A percentile compares a stretch with the other conserved stretches of the same genome.
phyloP scores from a whole-genome alignment of 1,284 basidiomycete species.

The Tilletia walkeri region DNA sequence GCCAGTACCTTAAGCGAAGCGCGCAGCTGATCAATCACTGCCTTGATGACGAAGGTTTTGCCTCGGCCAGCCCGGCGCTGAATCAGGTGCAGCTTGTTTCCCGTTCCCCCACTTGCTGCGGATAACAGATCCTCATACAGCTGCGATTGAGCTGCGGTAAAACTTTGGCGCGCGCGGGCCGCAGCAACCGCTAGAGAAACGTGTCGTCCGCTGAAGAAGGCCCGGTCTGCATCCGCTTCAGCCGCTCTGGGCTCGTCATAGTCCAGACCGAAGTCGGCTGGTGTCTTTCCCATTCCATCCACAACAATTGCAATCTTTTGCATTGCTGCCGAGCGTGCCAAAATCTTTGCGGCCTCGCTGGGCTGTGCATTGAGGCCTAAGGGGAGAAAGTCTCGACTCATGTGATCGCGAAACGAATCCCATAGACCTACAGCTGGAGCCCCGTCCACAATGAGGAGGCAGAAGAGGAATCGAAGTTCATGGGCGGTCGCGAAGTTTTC shows the following conservation, averaged over 20 bases:
- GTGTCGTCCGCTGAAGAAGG: neutral
- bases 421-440: neutral
- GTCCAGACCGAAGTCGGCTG: too few relatives aligned
- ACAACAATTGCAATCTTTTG: too few relatives aligned
- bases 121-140: neutral
- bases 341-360: too few relatives aligned
- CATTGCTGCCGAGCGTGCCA: too few relatives aligned
- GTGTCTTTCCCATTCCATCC: too few relatives aligned
- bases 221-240: neutral
- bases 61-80: neutral
- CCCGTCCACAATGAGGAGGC: neutral
- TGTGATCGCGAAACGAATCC: neutral
- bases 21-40: neutral
- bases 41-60: neutral
- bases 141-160: neutral
- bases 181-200: neutral
- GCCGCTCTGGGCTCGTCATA: neutral
- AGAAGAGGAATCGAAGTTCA: neutral
- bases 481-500: neutral
- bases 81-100: neutral
- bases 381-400: neutral
- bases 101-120: neutral
- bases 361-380: too few relatives aligned
- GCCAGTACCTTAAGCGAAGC: neutral
- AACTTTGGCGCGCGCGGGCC: neutral